Evolutionary conservation across 2,329 filamentous ascomycete species (phyloP).

Genomic region (Colletotrichum somersetense): DNA sequence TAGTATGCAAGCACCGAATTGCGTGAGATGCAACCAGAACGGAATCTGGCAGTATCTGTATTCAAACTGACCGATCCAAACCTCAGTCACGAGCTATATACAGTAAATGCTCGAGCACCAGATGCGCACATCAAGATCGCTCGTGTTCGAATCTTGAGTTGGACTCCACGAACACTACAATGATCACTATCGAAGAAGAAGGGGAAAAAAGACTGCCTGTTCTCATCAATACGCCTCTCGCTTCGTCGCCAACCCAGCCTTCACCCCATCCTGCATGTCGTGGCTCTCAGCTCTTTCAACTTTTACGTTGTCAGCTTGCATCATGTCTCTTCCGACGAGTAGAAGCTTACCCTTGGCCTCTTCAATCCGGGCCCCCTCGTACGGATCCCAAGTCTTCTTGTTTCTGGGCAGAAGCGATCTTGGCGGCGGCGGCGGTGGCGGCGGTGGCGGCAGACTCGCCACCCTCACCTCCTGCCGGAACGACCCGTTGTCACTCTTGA

Average conservation of each 20-base stretch:
- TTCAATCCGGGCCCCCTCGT: conserved; percentile 4
- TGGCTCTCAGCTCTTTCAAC: conserved; percentile 24
- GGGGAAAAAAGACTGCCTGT: too few relatives aligned
- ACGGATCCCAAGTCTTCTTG: conserved; percentile 25
- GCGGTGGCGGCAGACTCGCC: not conserved
- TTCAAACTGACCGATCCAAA: not conserved
- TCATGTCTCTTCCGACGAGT: too few relatives aligned
- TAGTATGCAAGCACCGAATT: not conserved
- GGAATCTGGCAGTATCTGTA: not conserved
- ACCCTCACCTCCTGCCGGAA: conserved; percentile 10
- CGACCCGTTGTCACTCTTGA: conserved; percentile 13
- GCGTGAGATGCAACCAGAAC: not conserved
- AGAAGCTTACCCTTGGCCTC: conserved; percentile 15
- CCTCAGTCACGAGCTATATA: conserved; percentile 4
- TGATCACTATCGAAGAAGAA: not conserved
- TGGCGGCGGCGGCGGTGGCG: not conserved
- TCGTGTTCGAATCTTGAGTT: not conserved
- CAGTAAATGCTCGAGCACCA: not conserved
- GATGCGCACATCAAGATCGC: not conserved
- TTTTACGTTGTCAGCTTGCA: not conserved
- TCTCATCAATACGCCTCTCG: not conserved
- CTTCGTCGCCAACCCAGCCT: not conserved
- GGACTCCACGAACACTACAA: not conserved
- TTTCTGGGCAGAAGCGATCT: conserved; percentile 6
- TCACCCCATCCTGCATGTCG: conserved; percentile 22